Evolutionary conservation across 345 rosid genomes (phyloP).

Genomic region (Syzygium grande): DNA sequence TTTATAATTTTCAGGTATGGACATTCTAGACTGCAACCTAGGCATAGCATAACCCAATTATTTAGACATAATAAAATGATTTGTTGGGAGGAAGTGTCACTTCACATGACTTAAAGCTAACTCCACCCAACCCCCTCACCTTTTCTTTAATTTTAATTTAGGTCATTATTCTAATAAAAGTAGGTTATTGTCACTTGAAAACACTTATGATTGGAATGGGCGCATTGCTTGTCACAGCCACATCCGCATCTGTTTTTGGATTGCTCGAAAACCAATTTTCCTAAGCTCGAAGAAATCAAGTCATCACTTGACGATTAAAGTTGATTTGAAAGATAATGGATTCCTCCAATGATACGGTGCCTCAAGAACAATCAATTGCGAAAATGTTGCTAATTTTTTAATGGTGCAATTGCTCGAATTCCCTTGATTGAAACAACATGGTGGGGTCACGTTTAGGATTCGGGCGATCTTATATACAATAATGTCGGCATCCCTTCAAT

Average conservation of each 20-base stretch:
- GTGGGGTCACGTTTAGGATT: background rate
- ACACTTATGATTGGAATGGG: background rate
- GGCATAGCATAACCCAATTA: background rate
- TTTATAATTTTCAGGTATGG: background rate
- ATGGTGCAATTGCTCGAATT: background rate
- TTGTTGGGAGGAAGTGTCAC: constrained; percentile 17
- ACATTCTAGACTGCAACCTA: background rate
- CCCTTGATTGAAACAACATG: background rate
- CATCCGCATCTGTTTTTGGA: background rate
- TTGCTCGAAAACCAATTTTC: background rate
- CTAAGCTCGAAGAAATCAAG: background rate
- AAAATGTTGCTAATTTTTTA: background rate
- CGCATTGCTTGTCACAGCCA: background rate
- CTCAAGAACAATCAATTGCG: background rate
- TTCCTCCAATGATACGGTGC: background rate
- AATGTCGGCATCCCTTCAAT: background rate
- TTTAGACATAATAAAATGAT: background rate
- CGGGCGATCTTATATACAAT: background rate
- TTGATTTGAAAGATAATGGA: background rate
- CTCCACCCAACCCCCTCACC: constrained; percentile 30
- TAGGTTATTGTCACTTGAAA: background rate
- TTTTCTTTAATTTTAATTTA: background rate
- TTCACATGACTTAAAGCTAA: constrained; percentile 81
- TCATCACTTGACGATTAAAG: background rate
- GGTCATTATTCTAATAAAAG: background rate